These are phyloP conservation scores for Macrophomina pseudophaseolina DNA, from an alignment of 2,329 filamentous ascomycete genomes.

Conservation along the genomic window DNA sequence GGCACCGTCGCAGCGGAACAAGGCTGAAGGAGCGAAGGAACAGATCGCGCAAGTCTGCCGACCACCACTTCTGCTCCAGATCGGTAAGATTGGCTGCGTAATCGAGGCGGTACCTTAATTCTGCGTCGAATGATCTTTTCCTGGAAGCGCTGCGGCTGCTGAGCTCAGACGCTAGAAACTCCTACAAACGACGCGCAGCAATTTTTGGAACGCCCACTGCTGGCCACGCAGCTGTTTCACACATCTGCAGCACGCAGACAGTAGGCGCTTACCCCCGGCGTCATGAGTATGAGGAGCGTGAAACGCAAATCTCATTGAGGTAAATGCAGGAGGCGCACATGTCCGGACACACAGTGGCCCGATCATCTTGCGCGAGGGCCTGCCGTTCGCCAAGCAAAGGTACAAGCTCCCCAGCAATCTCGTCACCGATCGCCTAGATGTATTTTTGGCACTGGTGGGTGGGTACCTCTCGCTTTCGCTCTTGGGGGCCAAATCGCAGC, in stretches of 20 bases:
- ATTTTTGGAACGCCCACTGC: constrained; percentile 14
- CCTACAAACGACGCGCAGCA: background rate
- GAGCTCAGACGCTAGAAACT: constrained; percentile 20
- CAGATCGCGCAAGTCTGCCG: constrained; percentile 7
- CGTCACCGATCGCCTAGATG: constrained; percentile 12
- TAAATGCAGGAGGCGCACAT: background rate
- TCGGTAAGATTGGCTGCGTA: constrained; percentile 17
- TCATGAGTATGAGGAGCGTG: constrained; percentile 6
- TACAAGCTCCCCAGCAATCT: background rate
- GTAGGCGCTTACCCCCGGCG: background rate
- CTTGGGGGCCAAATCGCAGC: background rate
- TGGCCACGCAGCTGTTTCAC: constrained; percentile 7
- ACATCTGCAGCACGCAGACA: background rate
- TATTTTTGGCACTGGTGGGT: constrained; percentile 26
- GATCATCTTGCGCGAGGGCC: background rate
- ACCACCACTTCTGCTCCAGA: background rate
- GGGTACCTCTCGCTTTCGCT: constrained; percentile 22
- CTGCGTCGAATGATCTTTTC: constrained; percentile 20
- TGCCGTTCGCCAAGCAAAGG: constrained; percentile 1
- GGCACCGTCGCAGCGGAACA: constrained; percentile 17
- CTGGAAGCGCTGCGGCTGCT: constrained; percentile 24
- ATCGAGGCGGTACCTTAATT: constrained; percentile 23
- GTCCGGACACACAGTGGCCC: background rate
- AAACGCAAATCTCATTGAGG: constrained; percentile 2
- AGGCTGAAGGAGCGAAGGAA: constrained; percentile 16